These are phyloP conservation scores for Teratosphaeria nubilosa DNA, from an alignment of 2,329 filamentous ascomycete genomes.

Conservation along the genomic window DNA sequence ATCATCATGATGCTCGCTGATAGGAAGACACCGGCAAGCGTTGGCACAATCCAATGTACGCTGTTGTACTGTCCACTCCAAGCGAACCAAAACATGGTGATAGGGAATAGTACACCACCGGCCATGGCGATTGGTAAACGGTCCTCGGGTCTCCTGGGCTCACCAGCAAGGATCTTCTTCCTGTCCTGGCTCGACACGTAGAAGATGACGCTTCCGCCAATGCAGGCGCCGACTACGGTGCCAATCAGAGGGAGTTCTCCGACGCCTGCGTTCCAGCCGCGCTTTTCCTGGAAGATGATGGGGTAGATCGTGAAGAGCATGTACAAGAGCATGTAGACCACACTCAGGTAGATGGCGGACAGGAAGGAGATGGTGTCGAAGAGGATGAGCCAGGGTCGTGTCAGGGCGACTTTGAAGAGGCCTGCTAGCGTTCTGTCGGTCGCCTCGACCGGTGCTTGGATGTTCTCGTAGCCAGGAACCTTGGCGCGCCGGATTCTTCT, in stretches of 20 bases:
- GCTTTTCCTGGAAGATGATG: constrained; percentile 36
- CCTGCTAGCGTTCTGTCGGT: constrained; percentile 32
- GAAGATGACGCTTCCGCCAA: constrained; percentile 36
- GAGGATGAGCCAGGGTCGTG: constrained; percentile 44
- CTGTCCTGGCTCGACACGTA: constrained; percentile 30
- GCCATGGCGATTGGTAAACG: constrained; percentile 22
- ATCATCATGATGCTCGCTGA: constrained; percentile 33
- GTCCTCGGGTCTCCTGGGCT: constrained; percentile 35
- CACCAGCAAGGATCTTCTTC: constrained; percentile 30
- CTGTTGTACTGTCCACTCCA: constrained; percentile 31
- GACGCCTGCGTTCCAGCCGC: constrained; percentile 30
- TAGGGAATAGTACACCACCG: constrained; percentile 24
- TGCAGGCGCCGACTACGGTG: constrained; percentile 37
- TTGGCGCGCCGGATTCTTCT: constrained; percentile 38
- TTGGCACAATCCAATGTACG: constrained; percentile 39
- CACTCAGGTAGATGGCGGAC: constrained; percentile 42
- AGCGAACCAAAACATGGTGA: constrained; percentile 27
- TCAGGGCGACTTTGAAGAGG: constrained; percentile 45
- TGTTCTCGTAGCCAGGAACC: constrained; percentile 43
- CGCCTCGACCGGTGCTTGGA: constrained; percentile 41
- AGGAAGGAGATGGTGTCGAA: constrained; percentile 45
- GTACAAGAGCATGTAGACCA: constrained; percentile 45
- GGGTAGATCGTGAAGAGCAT: constrained; percentile 52
- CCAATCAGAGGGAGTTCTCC: constrained; percentile 27
- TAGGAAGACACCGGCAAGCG: constrained; percentile 35